phyloP scores from a whole-genome alignment of 768 basidiomycete genomes.

The Russula olivacea region DNA sequence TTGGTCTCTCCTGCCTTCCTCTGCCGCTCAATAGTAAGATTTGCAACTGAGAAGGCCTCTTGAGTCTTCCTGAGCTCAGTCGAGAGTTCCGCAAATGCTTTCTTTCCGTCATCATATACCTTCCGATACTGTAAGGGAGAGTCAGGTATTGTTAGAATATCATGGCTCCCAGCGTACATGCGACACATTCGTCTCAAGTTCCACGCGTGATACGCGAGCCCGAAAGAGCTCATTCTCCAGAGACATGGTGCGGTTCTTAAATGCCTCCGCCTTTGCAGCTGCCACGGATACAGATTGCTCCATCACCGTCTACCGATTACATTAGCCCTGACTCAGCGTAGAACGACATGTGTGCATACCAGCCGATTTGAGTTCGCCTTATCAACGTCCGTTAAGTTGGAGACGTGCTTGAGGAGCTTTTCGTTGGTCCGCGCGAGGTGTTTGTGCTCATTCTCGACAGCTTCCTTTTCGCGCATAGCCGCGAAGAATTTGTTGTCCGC shows the following conservation, averaged over 20 bases:
- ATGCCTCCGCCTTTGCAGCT: conserved; percentile 6
- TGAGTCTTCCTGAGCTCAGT: conserved; percentile 6
- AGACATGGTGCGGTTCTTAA: not conserved
- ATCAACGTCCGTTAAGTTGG: conserved; percentile 59
- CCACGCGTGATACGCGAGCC: conserved; percentile 12
- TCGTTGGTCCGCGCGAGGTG: conserved; percentile 49
- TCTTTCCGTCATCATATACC: conserved; percentile 11
- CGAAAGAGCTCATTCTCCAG: conserved; percentile 5
- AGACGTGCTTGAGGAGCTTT: conserved; percentile 58
- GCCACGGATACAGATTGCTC: conserved; percentile 12
- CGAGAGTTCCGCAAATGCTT: not conserved
- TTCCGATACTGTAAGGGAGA: not conserved
- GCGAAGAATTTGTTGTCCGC: conserved; percentile 93
- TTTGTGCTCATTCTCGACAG: conserved; percentile 70
- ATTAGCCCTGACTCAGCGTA: not conserved
- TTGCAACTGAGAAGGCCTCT: conserved; percentile 4
- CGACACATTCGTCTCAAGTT: not conserved
- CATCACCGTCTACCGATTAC: conserved; percentile 14
- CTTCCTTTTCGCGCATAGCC: conserved; percentile 85
- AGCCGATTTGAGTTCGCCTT: conserved; percentile 52
- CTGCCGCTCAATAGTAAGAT: conserved; percentile 28
- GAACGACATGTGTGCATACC: conserved; percentile 38
- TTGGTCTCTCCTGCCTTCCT: conserved; percentile 41
- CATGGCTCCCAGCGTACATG: conserved; percentile 6
- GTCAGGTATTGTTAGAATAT: not conserved